Evolutionary conservation across 495 filamentous ascomycete species (phyloP).

Genomic region (Aspergillus cristatus): DNA sequence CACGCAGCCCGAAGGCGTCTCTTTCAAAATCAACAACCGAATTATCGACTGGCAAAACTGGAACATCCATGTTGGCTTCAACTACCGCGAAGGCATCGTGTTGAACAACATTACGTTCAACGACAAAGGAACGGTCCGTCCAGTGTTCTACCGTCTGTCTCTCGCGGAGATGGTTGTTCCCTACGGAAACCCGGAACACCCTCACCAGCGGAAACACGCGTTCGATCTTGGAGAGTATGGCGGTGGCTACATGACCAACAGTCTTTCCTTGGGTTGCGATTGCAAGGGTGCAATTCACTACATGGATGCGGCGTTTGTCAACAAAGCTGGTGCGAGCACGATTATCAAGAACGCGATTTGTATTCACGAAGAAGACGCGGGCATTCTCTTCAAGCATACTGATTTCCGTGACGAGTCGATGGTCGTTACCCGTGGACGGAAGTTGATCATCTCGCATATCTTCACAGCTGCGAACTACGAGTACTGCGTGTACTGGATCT

Average conservation of each 20-base stretch:
- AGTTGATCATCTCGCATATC: conserved; percentile 83
- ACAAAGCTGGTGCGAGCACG: conserved; percentile 62
- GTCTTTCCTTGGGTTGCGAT: conserved; percentile 79
- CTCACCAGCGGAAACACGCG: conserved; percentile 89
- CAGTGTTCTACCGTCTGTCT: conserved; percentile 85
- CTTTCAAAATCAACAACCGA: conserved; percentile 72
- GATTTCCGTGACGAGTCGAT: conserved; percentile 88
- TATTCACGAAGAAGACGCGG: conserved; percentile 91
- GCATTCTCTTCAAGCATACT: conserved; percentile 92
- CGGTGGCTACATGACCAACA: conserved; percentile 93
- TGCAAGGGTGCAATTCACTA: conserved; percentile 96
- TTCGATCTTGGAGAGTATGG: conserved; percentile 94
- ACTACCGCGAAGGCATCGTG: conserved; percentile 89
- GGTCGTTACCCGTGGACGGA: conserved; percentile 79
- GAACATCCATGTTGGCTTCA: conserved; percentile 91
- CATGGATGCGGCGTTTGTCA: conserved; percentile 76
- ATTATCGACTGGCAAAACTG: conserved; percentile 92
- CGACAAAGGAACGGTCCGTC: conserved; percentile 72
- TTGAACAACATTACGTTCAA: conserved; percentile 88
- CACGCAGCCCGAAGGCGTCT: conserved; percentile 89
- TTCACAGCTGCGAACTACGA: conserved; percentile 98
- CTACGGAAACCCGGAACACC: conserved; percentile 87
- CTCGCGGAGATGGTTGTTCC: conserved; percentile 96
- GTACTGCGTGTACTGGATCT: conserved; percentile 90
- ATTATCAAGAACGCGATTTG: conserved; percentile 95